Conservation (phyloP, 352 stramenopile genomes). For the Phytopythium vexans region DNA sequence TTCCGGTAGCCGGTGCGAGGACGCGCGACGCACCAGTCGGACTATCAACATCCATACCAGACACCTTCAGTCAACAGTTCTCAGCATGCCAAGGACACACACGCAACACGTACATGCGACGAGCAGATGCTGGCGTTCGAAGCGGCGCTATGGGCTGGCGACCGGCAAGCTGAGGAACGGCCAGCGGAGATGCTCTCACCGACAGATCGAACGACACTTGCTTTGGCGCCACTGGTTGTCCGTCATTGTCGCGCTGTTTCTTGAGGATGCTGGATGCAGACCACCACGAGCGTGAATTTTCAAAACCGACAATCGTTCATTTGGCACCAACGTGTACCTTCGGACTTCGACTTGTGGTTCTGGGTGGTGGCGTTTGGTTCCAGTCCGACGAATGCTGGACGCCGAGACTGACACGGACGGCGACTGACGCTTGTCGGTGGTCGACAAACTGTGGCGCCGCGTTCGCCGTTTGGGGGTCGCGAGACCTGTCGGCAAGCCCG, state of each 20-base stretch:
- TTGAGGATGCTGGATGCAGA: slow-evolving; percentile 55
- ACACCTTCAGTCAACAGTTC: not conserved
- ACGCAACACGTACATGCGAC: slow-evolving; percentile 34
- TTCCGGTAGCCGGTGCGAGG: slow-evolving; percentile 13
- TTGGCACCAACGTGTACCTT: slow-evolving; percentile 6
- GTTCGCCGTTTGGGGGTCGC: slow-evolving; percentile 26
- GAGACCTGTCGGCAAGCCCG: slow-evolving; percentile 3
- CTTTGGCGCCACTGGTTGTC: slow-evolving; percentile 25
- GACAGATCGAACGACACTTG: slow-evolving; percentile 68
- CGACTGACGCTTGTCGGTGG: slow-evolving; percentile 2
- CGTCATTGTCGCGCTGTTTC: slow-evolving; percentile 37
- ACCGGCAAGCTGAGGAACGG: slow-evolving; percentile 12
- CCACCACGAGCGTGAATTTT: not conserved
- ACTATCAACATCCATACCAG: slow-evolving; percentile 7
- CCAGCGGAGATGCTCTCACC: slow-evolving; percentile 5
- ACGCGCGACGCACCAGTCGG: slow-evolving; percentile 25
- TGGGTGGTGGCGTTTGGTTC: slow-evolving; percentile 5
- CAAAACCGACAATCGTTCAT: not conserved
- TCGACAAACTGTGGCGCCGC: slow-evolving; percentile 19
- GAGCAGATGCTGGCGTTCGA: slow-evolving; percentile 17
- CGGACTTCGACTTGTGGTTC: slow-evolving; percentile 10
- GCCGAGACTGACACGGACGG: not conserved
- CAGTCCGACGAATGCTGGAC: slow-evolving; percentile 5
- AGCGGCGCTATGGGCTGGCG: slow-evolving; percentile 24
- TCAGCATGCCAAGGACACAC: slow-evolving; percentile 1